Conservation (phyloP, 331 rosid genomes). For the Saraca asoca region DNA sequence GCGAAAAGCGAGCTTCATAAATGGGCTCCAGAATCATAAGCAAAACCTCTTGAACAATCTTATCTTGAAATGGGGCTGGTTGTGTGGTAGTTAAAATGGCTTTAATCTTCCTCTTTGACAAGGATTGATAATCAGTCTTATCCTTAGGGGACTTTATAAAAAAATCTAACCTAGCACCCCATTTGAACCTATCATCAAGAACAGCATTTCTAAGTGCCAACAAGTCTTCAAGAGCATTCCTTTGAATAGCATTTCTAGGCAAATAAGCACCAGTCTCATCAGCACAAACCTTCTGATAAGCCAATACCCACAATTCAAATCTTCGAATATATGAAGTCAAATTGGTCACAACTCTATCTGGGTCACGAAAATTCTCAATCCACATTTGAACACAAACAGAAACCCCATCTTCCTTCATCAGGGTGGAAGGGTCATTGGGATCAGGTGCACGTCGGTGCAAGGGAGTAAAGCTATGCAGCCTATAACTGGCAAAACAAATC, state of each 20-base stretch:
- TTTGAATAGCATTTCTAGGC: conserved; percentile 57
- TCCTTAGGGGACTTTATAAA: conserved; percentile 68
- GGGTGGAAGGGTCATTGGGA: conserved; percentile 64
- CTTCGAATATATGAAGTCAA: conserved; percentile 68
- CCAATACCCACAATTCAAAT: conserved; percentile 84
- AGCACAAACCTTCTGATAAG: conserved; percentile 80
- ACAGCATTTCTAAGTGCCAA: conserved; percentile 82
- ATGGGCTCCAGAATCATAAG: conserved; percentile 79
- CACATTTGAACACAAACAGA: conserved; percentile 71
- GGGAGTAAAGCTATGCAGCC: conserved; percentile 45
- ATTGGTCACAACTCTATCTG: conserved; percentile 57
- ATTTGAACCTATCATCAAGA: conserved; percentile 71
- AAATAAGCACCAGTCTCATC: conserved; percentile 84
- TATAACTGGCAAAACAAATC: conserved; percentile 29
- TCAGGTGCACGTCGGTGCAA: conserved; percentile 49
- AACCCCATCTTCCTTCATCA: conserved; percentile 74
- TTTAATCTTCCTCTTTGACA: conserved; percentile 76
- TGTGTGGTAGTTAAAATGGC: conserved; percentile 69
- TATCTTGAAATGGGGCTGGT: conserved; percentile 79
- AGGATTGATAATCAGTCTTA: conserved; percentile 69
- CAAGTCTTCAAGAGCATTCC: conserved; percentile 66
- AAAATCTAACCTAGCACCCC: conserved; percentile 83
- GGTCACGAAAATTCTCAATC: conserved; percentile 80
- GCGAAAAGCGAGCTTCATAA: conserved; percentile 75
- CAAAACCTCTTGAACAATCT: conserved; percentile 76